Base-by-base conservation (phyloP, 1,284 basidiomycete genomes). In the Jaminaea rosea region DNA sequence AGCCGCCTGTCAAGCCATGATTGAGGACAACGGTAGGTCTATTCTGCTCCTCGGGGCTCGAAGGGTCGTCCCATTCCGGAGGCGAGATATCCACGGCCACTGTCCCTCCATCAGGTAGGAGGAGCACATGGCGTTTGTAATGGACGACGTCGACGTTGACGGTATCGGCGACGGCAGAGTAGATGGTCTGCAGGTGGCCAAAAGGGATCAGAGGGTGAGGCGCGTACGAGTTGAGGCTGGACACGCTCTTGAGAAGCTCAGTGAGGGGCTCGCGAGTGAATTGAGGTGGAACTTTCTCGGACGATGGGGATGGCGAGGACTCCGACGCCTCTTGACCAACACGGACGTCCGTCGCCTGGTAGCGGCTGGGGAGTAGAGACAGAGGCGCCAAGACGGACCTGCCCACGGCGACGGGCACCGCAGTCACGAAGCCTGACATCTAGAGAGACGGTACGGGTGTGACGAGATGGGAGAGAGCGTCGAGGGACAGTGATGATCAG, bases 1-100 rank as follows among this genome's bases (percentile, higher is more conserved):
- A 63, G 11, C 72, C 72, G 11, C 72, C 72, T 0, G 69, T 72
- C 13, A 73, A 52, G n/a, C 72, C 72, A 46, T 73, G 72, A 11
- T 62, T 44, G 32, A 63, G 58, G 19, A 73, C 62, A 7, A 73
- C 63, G 11, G 70, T 72, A 5, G 62, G 62, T 6, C 19, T 46
- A 8, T 37, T 24, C n/a, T 41, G 39, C n/a, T 41, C 17, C 3
- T 60, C 32, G 5, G 55, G 54, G 17, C 60, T 55, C 27, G 31
- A 23, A 4, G 26, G 13, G 11, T 29, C 31, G 15, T 15, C 51
- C 49, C 21, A 44, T 17, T 29, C 24, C 9, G 47, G 36, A 26
- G 39, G 39, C 21, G 37, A 59, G 21, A 69, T 62, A 44, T 73
- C 72, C 7, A 71, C 49, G 1, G 64, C 56, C 9, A 73, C 21